phyloP scores from a whole-genome alignment of 306 rosid genomes.

The Pachyrhizus erosus region DNA sequence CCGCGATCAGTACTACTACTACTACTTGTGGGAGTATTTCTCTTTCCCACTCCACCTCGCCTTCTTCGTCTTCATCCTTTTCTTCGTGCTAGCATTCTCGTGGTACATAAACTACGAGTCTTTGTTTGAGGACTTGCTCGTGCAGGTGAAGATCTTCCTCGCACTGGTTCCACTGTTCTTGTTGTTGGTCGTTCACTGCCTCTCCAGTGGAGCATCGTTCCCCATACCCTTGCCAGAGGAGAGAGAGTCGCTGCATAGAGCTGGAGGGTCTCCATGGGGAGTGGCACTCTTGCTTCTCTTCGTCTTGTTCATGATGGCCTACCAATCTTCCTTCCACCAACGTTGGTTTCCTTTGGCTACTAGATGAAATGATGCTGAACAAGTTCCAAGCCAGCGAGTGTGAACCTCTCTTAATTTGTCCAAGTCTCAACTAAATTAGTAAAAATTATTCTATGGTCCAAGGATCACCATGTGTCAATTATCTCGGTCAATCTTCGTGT shows the following conservation, averaged over 20 bases:
- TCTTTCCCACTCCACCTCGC: slow-evolving; percentile 69
- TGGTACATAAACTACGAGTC: slow-evolving; percentile 83
- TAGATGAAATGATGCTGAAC: slow-evolving; percentile 9
- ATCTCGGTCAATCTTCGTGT: too few species aligned
- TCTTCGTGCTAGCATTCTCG: slow-evolving; percentile 63
- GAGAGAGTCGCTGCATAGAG: slow-evolving; percentile 72
- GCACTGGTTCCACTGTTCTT: slow-evolving; percentile 62
- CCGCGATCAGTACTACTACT: slow-evolving; percentile 39
- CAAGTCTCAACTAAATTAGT: background rate
- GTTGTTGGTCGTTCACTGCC: slow-evolving; percentile 61
- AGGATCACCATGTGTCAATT: too few species aligned
- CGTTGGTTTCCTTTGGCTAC: slow-evolving; percentile 83
- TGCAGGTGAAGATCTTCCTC: slow-evolving; percentile 65
- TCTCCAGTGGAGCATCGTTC: slow-evolving; percentile 52
- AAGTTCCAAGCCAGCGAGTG: background rate
- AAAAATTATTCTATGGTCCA: background rate
- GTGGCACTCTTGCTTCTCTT: slow-evolving; percentile 71
- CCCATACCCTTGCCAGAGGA: slow-evolving; percentile 61
- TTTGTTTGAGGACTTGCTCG: slow-evolving; percentile 54
- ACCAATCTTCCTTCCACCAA: slow-evolving; percentile 76
- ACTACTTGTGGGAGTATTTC: slow-evolving; percentile 57
- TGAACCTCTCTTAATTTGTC: background rate
- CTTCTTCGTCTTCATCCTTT: slow-evolving; percentile 57
- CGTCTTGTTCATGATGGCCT: slow-evolving; percentile 64
- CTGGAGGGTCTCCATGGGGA: slow-evolving; percentile 94